Base-by-base conservation (phyloP, 768 basidiomycete genomes). In the Pisolithus marmoratus region DNA sequence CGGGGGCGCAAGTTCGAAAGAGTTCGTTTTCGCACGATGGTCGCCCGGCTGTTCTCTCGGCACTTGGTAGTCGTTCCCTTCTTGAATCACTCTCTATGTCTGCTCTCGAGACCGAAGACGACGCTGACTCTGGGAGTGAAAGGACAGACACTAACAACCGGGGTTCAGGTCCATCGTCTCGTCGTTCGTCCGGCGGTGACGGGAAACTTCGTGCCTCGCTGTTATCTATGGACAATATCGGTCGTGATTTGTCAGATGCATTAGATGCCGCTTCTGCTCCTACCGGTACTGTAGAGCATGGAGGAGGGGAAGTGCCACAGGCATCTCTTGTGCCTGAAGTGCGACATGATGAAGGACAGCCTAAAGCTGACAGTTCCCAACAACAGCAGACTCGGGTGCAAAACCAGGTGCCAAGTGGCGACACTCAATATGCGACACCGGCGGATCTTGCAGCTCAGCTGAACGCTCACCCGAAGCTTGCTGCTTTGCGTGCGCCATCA, bases 81-180 rank as follows among this genome's bases (percentile, higher is more conserved):
- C 68, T 75, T 26, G 72, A 74, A n/a, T 63, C 66, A 1, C 66
- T 78, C 26, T 77, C 78, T 26, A 74, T 74, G 65, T 82, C 80
- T 2, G 82, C 82, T 7, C 63, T 83, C 38, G 82, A 76, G 12
- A 70, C 70, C 6, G 75, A 82, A 19, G 75, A 77, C 48, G 70
- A 74, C 1, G 53, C 67, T 24, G 62, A 47, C 20, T 59, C 62
- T 7, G 64, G 63, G 17, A 31, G 40, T 4, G 60, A 62, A 31
- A 58, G 52, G 24, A 41, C 52, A 20, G 57, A 53, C 6, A 11
- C 57, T 22, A 36, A 24, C n/a, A 37, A 50, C 7, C 53, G 46
- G 22, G 43, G 37, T 5, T 31, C 15, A 4, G n/a, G 38, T 17
- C 43, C 54, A 26, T 26, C 52, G 36, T 51, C 57, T 23, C 58